Evolutionary conservation across 1,284 basidiomycete species (phyloP).

Genomic region (Trichosporon faecale): DNA sequence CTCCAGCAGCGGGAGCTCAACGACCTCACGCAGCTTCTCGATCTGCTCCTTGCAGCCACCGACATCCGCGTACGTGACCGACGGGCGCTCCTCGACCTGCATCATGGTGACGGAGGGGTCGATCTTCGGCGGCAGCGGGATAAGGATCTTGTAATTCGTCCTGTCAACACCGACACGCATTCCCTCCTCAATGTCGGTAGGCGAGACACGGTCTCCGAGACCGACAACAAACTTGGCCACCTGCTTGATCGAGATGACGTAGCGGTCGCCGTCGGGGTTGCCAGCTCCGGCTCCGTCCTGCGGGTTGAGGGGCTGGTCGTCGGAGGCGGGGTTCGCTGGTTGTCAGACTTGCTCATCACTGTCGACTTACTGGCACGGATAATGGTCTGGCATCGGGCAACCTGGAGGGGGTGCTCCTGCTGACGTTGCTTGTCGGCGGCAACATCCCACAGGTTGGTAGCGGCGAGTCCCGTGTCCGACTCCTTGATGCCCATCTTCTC

Average conservation of each 20-base stretch:
- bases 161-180: slow-evolving; percentile 83
- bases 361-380: slow-evolving; percentile 63
- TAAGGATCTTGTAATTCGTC: slow-evolving; percentile 98
- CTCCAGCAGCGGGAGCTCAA: slow-evolving; percentile 92
- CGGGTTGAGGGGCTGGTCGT: slow-evolving; percentile 46
- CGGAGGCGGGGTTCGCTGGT: slow-evolving; percentile 65
- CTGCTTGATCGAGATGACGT: slow-evolving; percentile 99
- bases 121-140: slow-evolving; percentile 99
- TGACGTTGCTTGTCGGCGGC: slow-evolving; percentile 75
- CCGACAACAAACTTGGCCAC: slow-evolving; percentile 99
- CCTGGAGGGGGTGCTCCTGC: slow-evolving; percentile 89
- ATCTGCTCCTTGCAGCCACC: slow-evolving; percentile 99
- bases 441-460: slow-evolving; percentile 95
- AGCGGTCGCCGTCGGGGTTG: slow-evolving; percentile 84
- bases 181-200: slow-evolving; percentile 98
- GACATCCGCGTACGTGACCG: slow-evolving; percentile 96
- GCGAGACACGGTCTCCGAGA: slow-evolving; percentile 90
- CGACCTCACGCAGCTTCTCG: slow-evolving; percentile 97
- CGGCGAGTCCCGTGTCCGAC: slow-evolving; percentile 93
- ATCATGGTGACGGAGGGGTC: slow-evolving; percentile 99
- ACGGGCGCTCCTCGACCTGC: slow-evolving; percentile 99
- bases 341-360: not conserved
- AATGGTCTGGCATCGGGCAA: slow-evolving; percentile 98
- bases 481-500: slow-evolving; percentile 99
- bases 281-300: slow-evolving; percentile 52